Evolutionary conservation across 352 stramenopile species (phyloP), one percentile per base, ranked within the genome.

Genomic region (Globisporangium spiculum): DNA sequence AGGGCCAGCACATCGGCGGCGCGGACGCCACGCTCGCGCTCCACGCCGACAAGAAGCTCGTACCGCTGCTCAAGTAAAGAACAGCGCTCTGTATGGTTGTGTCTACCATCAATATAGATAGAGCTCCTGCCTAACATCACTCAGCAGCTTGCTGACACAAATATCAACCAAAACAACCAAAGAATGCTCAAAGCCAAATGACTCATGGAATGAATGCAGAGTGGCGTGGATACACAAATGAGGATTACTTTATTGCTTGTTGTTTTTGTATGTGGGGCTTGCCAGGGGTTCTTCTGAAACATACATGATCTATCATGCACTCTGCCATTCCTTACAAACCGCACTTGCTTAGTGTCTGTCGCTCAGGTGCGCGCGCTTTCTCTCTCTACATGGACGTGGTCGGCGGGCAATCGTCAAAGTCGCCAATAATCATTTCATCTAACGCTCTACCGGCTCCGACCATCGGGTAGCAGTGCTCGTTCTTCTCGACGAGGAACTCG

Each of bases 381-480:
- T 48, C 36, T 67, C 32, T 78, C 79, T 97, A 98, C 74, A 86
- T 88, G 65, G 95, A 97, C 57, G 95, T 97, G 56, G 93, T 97
- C 53, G 83, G 81, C 32, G 88, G 79, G 70, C 97, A 97, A 70
- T 98, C 91, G 66, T 98, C 93, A 74, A 98, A 97, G 77, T 98
- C 91, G 67, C 94, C 92, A 75, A 98, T 89, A 80, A 98, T 98
- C 95, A 98, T 98, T 78, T 98, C 93, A 74, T 98, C 89, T 56
- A 96, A 72, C 61, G 88, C 89, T 53, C 86, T 80, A 14, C 95
- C 95, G 20, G 94, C 93, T 41, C 93, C 95, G 38, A 98, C 95
- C 88, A 98, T 97, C 48, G 95, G 95, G 67, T 98, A 93, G 75
- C 95, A 98, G 68, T 97, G 95, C 75, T 97, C 87, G 74, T 98